These are phyloP conservation scores for Fraxinus sp. DNA, from an alignment of 305 asterid species.

Conservation along the genomic window DNA sequence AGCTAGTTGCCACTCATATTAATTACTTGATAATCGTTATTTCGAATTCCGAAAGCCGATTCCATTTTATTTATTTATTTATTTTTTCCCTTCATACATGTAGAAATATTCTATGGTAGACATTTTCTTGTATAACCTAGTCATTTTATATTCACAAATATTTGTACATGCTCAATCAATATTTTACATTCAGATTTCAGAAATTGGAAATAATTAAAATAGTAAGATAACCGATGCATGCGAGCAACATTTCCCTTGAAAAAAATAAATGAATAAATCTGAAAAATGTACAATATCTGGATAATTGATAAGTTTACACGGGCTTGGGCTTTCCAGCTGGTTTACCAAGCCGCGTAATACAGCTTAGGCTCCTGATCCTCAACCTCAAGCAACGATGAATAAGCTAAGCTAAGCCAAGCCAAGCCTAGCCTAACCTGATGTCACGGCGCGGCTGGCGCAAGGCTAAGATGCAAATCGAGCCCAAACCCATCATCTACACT, in stretches of 20 bases:
- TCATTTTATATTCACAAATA: neutral
- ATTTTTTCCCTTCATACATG: no score
- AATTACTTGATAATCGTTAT: no score
- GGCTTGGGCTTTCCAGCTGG: conserved; percentile 14
- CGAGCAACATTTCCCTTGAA: conserved; percentile 6
- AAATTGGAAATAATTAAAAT: neutral
- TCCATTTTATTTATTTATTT: no score
- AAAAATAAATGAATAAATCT: conserved; percentile 36
- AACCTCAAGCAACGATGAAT: neutral
- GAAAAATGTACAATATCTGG: conserved; percentile 53
- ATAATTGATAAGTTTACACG: conserved; percentile 16
- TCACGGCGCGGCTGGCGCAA: conserved; percentile 75
- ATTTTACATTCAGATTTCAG: conserved; percentile 11
- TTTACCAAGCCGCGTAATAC: conserved; percentile 10
- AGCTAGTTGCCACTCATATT: neutral
- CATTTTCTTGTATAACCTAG: neutral
- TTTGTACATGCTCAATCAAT: neutral
- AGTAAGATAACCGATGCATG: conserved; percentile 21
- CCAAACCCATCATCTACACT: conserved; percentile 61
- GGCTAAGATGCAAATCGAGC: conserved; percentile 74
- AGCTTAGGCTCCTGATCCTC: neutral
- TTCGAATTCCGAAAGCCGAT: no score
- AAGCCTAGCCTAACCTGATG: conserved; percentile 11
- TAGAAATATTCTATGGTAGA: neutral
- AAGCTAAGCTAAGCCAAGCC: neutral